Base-by-base conservation (phyloP, 176 grass and related monocot species). In the Otatea glauca region DNA sequence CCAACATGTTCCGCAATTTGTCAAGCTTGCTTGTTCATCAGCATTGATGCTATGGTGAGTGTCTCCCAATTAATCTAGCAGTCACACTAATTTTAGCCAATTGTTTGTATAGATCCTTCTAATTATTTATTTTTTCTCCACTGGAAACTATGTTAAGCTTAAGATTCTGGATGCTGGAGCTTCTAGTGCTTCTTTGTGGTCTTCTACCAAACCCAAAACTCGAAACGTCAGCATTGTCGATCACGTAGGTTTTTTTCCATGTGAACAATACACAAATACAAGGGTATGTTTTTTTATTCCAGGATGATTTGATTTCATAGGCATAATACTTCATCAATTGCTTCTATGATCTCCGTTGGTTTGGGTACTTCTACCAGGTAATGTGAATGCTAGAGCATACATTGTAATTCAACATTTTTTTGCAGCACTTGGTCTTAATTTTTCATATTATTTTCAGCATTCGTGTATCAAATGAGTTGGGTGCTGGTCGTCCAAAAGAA, bases 391-490 rank as follows among this genome's bases (percentile, higher is more conserved):
- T 34, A 0, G 43, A 82, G 12, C 43, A 43, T 77, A 44, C 27
- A 73, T 17, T 23, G 55, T 54, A 81, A 21, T 43, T 80, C 7
- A 65, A 47, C 24, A 75, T 38, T 11, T 56, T 75, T 55, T 18
- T 10, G 2, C 16, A 6, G 7, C 17, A 75, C 7, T 24, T 85
- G 37, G 18, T 75, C 34, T 23, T 81, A 83, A 16, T 3, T n/a
- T 29, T 29, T 41, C 27, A n/a, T 77, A 9, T 44, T 58, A 64
- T 68, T 60, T 75, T 25, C 81, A 93, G 91, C 70, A 90, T 93
- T 39, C 84, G 91, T 81, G 77, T 93, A 64, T 87, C 91, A 62
- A 93, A 93, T 88, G 91, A 90, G 87, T 55, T 93, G 68, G 91
- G 91, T 45, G 88, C 88, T 70, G 88, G 85, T 15, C 69, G 60